phyloP scores from a whole-genome alignment of 129 eudicot genomes.

The Artemisia annua region DNA sequence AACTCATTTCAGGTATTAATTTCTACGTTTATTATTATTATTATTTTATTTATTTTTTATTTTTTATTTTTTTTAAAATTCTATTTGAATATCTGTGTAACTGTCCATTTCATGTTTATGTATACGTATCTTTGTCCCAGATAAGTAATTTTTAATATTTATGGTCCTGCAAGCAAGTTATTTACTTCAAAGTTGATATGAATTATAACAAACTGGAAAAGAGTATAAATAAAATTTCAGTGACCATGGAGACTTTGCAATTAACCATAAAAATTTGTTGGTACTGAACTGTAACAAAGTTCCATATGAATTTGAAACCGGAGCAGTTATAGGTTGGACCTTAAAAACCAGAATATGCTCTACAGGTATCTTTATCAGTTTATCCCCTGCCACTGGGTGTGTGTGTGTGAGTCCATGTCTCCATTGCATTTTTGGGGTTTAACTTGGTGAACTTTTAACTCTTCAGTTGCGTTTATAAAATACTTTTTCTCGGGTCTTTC shows the following conservation, averaged over 20 bases:
- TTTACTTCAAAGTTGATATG: neutral
- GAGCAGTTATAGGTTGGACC: slow-evolving; percentile 9
- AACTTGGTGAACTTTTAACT: no score
- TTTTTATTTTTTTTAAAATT: no score
- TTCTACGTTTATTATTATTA: neutral
- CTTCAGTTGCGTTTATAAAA: no score
- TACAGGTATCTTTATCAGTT: neutral
- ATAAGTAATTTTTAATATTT: neutral
- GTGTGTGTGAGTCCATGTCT: no score
- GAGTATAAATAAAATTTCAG: no score
- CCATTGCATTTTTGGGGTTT: no score
- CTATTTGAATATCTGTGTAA: neutral
- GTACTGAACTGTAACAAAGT: no score
- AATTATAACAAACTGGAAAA: no score
- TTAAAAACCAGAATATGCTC: slow-evolving; percentile 2
- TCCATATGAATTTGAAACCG: neutral
- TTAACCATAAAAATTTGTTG: no score
- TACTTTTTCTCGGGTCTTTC: neutral
- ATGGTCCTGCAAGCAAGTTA: neutral
- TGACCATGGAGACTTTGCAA: no score
- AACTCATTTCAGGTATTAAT: slow-evolving; percentile 84
- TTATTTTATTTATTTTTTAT: neutral
- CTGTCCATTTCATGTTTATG: no score
- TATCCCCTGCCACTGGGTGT: no score
- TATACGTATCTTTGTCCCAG: neutral